Base-by-base conservation (phyloP, 2,329 filamentous ascomycete species). In the Parastagonospora avenae region DNA sequence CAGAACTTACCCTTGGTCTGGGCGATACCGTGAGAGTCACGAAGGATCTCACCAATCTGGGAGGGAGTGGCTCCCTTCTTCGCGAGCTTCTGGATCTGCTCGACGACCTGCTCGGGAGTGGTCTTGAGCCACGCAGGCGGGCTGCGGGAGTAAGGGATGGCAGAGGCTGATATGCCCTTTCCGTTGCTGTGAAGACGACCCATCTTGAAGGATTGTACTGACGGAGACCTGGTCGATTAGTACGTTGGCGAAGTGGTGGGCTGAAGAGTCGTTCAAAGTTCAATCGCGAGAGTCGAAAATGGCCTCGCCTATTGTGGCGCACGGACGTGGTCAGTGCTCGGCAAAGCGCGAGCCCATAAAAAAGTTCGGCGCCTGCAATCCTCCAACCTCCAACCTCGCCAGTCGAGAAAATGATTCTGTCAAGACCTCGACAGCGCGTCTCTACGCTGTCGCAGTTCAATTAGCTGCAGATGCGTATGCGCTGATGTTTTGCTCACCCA, bases 111-210 rank as follows among this genome's bases (percentile, higher is more conserved):
- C 74, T 97, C 92, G 76, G 94, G 92, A 71, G 92, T 96, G 82
- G 91, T 95, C 90, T 99, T 99, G 81, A 97, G 85, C 94, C 94
- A 99, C 70, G 92, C 85, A 59, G 94, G 93, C 63, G 92, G 79
- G 72, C 85, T 87, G 83, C 94, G 93, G 69, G 91, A 96, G 88
- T 97, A 99, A 76, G 95, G 94, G 81, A 97, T 82, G 74, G 94
- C 91, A 62, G 91, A 96, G 82, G 91, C 82, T 68, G 91, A 92
- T 82, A 99, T 99, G 81, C 94, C 95, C 91, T 97, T 97, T 84
- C 94, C 93, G 76, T 97, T 96, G 86, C 85, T 90, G 89, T 99
- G 95, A 89, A 97, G 88, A 85, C 93, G 88, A 88, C 92, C 91
- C 91, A 96, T 96, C 68, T 80, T 90, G 80, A 66, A 71, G 46